A percentile compares a stretch with the other conserved stretches of the same genome.
These are phyloP conservation scores for Penicillium chermesinum DNA, from an alignment of 495 filamentous ascomycete genomes.

Conservation along the genomic window DNA sequence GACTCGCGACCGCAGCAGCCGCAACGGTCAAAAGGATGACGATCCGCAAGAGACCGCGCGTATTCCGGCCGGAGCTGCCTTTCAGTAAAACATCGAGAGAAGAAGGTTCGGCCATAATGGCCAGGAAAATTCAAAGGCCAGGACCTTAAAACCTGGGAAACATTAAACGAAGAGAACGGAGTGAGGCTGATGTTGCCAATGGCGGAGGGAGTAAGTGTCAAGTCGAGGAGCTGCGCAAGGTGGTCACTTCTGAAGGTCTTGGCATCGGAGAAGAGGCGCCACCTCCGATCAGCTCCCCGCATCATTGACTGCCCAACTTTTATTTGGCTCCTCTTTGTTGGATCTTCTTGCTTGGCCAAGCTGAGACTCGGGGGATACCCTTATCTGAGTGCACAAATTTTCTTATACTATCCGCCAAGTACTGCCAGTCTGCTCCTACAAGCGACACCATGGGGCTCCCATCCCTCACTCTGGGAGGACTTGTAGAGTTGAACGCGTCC, in stretches of 20 bases:
- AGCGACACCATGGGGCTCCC: constrained; percentile 31
- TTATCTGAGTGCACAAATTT: not conserved
- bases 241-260: constrained; percentile 42
- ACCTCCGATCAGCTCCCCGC: constrained; percentile 36
- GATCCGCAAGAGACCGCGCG: constrained; percentile 80
- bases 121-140: constrained; percentile 36
- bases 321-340: not conserved
- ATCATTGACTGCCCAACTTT: constrained; percentile 10
- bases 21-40: constrained; percentile 92
- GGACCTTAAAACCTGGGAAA: constrained; percentile 18
- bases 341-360: not conserved
- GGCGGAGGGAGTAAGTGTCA: constrained; percentile 15
- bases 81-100: constrained; percentile 56
- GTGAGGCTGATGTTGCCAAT: constrained; percentile 34
- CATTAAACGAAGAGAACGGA: constrained; percentile 28
- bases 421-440: not conserved
- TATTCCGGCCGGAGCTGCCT: constrained; percentile 65
- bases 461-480: constrained; percentile 31
- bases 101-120: constrained; percentile 50
- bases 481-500: constrained; percentile 33
- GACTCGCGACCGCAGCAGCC: constrained; percentile 85
- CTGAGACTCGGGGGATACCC: not conserved
- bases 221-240: constrained; percentile 44
- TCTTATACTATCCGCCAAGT: not conserved
- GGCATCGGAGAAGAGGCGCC: constrained; percentile 24